Percentiles rank a stretch among this genome's conserved stretches.
Evolutionary conservation across 345 rosid genomes (phyloP).

Genomic region (Syzygium aqueum): DNA sequence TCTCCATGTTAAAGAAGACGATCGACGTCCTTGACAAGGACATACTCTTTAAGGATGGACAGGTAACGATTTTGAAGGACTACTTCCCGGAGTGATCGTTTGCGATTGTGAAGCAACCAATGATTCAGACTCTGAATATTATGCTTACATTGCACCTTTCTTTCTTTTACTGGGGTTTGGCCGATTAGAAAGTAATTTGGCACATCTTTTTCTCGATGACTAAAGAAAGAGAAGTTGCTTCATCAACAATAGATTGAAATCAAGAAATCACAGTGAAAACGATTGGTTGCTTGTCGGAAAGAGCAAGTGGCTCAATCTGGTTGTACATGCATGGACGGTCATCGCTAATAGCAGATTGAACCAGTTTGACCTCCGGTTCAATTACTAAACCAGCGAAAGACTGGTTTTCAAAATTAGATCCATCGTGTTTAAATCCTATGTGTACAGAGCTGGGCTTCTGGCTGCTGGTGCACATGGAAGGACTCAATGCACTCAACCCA

Average conservation of each 20-base stretch:
- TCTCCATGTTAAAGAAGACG: too few species aligned
- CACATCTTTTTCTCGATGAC: too few species aligned
- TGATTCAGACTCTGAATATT: too few species aligned
- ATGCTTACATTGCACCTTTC: too few species aligned
- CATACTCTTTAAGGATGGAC: too few species aligned
- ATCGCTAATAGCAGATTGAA: not conserved
- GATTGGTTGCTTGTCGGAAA: not conserved
- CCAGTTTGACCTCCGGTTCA: not conserved
- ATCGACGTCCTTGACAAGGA: too few species aligned
- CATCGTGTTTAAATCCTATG: not conserved
- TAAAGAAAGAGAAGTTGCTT: not conserved
- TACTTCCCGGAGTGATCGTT: too few species aligned
- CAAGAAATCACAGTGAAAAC: not conserved
- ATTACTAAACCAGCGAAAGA: not conserved
- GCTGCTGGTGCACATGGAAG: not conserved
- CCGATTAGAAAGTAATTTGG: too few species aligned
- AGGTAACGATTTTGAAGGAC: too few species aligned
- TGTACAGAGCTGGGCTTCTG: not conserved
- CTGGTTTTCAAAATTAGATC: not conserved
- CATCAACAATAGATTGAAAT: not conserved
- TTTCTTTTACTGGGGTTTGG: too few species aligned
- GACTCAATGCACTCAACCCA: not conserved
- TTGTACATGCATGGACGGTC: not conserved
- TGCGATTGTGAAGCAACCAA: too few species aligned
- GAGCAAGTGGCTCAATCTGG: not conserved